These are phyloP conservation scores for Termitomyces sp. DNA, from an alignment of 768 basidiomycete genomes.

Conservation along the genomic window DNA sequence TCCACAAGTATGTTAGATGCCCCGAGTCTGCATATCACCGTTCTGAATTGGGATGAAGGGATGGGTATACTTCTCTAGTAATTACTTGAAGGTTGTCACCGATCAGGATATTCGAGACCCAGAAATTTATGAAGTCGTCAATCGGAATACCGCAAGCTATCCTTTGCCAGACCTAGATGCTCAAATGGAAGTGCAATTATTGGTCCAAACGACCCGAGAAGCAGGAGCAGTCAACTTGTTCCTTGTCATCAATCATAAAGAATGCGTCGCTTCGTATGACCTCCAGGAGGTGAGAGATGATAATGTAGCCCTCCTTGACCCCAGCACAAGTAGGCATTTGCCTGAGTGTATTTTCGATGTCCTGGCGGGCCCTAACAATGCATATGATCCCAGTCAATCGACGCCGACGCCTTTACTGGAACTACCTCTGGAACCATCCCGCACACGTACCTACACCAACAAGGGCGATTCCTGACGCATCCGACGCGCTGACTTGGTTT, in stretches of 20 bases:
- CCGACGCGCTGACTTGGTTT: conserved; percentile 49
- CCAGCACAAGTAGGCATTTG: conserved; percentile 20
- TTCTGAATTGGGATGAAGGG: conserved; percentile 25
- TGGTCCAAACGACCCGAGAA: conserved; percentile 21
- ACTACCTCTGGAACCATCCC: conserved; percentile 46
- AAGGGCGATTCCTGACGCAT: conserved; percentile 41
- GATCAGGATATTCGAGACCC: conserved; percentile 49
- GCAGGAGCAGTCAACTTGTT: conserved; percentile 24
- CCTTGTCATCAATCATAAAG: conserved; percentile 42
- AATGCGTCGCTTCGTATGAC: conserved; percentile 43
- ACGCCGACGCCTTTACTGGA: conserved; percentile 48
- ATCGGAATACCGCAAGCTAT: conserved; percentile 23
- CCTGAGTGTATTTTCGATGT: not conserved
- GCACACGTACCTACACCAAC: conserved; percentile 37
- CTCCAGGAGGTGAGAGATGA: conserved; percentile 26
- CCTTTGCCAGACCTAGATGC: conserved; percentile 28
- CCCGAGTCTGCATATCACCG: conserved; percentile 8
- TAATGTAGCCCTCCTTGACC: conserved; percentile 22
- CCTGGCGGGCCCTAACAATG: not conserved
- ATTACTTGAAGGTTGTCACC: conserved; percentile 34
- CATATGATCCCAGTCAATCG: conserved; percentile 34
- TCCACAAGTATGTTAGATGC: conserved; percentile 23
- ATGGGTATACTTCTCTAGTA: conserved; percentile 48
- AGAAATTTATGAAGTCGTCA: conserved; percentile 25
- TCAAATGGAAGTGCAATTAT: conserved; percentile 41